Evolutionary conservation across 768 basidiomycete genomes (phyloP).

Genomic region (Obba rivulosa): DNA sequence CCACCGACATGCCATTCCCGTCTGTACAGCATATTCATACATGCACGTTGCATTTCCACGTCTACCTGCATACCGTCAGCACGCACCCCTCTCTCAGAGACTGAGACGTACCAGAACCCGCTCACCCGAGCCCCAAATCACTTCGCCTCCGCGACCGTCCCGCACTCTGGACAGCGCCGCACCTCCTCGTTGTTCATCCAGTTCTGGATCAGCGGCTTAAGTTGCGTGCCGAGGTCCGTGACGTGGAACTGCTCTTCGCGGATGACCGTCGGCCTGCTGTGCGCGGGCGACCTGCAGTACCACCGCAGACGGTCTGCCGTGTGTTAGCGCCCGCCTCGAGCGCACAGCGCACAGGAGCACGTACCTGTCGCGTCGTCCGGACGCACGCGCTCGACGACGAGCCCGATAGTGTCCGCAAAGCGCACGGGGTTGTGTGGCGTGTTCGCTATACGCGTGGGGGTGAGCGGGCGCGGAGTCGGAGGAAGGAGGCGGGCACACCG

Average conservation of each 20-base stretch:
- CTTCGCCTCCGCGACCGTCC: conserved; percentile 54
- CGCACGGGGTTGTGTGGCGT: conserved; percentile 96
- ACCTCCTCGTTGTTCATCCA: conserved; percentile 69
- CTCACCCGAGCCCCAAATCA: conserved; percentile 19
- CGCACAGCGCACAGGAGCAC: conserved; percentile 11
- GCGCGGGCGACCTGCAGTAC: conserved; percentile 72
- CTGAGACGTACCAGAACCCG: no score
- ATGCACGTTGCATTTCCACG: no score
- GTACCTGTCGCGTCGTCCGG: conserved; percentile 71
- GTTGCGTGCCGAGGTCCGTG: conserved; percentile 86
- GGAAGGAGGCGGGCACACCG: conserved; percentile 40
- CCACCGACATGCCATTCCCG: no score
- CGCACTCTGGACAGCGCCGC: conserved; percentile 71
- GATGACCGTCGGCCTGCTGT: conserved; percentile 67
- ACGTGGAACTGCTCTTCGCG: conserved; percentile 84
- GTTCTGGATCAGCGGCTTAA: conserved; percentile 84
- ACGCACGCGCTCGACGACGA: conserved; percentile 85
- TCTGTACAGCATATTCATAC: no score
- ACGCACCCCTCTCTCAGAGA: no score
- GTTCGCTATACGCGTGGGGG: conserved; percentile 55
- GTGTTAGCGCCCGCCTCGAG: not conserved
- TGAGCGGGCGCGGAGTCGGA: not conserved
- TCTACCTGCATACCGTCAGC: not conserved
- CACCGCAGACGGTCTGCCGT: conserved; percentile 79
- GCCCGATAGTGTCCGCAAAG: conserved; percentile 83